Evolutionary conservation across 208 protist genomes (phyloP), one percentile per base, ranked within the genome.

Genomic region (Trypanosoma rangeli): DNA sequence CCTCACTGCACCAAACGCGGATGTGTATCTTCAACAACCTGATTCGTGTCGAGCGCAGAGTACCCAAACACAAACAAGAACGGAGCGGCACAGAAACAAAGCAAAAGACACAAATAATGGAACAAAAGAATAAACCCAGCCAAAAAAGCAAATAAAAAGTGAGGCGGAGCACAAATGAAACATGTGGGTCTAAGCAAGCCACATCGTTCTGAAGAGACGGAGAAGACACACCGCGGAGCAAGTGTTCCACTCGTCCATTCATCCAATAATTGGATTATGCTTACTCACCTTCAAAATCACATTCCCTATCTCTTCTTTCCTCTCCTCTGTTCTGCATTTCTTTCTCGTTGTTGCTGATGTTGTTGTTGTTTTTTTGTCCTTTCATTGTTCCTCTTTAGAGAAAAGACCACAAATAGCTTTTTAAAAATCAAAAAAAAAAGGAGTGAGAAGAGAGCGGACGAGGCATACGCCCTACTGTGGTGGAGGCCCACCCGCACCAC

Each of bases 401-500:
- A 73, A 56, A 53, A 15, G 42, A 39, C 39, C 64, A 57, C 62
- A 53, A 73, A 53, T 62, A n/a, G n/a, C n/a, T n/a, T n/a, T n/a
- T 68, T 42, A 46, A 26, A 20, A 44, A 59, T 64, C 20, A 74
- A 18, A 64, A 63, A 39, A 49, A 24, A 50, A 69, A 56, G 37
- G n/a, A n/a, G n/a, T n/a, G n/a, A n/a, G n/a, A n/a, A n/a, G n/a
- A n/a, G n/a, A n/a, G n/a, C n/a, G n/a, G n/a, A n/a, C n/a, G n/a
- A n/a, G n/a, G n/a, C n/a, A n/a, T n/a, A 54, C 26, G 4, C 18
- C 62, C 49, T 80, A 79, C 46, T 78, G 73, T 35, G 31, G 48
- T 26, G 68, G 70, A 13, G 68, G 72, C 20, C 85, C 87, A 58
- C 87, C 87, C 22, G 84, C 87, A 31, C 93, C 93, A 62, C 93